A percentile compares a stretch with the other conserved stretches of the same genome.
phyloP scores from a whole-genome alignment of 306 rosid genomes.

The Cercis canadensis region DNA sequence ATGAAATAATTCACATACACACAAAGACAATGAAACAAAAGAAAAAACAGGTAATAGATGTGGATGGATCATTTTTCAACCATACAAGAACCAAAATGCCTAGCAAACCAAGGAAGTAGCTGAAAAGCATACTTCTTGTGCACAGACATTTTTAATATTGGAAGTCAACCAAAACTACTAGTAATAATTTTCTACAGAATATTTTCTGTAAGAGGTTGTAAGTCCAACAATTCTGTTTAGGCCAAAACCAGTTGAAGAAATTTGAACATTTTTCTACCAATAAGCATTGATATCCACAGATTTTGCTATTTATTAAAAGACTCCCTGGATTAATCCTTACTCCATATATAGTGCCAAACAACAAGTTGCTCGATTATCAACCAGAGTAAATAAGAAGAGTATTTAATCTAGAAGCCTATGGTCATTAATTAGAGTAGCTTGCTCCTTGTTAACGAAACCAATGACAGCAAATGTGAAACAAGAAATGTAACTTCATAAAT shows the following conservation, averaged over 20 bases:
- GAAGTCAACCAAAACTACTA: background rate
- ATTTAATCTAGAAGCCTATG: too few relatives aligned
- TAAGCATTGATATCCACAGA: background rate
- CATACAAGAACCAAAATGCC: background rate
- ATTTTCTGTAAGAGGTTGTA: background rate
- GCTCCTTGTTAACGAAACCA: too few relatives aligned
- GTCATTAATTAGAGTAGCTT: too few relatives aligned
- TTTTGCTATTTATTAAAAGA: background rate
- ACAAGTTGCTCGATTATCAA: too few relatives aligned
- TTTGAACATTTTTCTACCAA: background rate
- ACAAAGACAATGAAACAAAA: background rate
- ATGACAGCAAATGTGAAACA: constrained; percentile 5
- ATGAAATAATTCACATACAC: background rate
- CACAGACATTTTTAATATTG: background rate
- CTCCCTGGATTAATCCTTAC: background rate
- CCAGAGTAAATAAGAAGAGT: too few relatives aligned
- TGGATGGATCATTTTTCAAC: background rate
- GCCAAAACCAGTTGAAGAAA: background rate
- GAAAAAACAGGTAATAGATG: background rate
- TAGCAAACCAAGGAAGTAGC: background rate
- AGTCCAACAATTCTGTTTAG: background rate
- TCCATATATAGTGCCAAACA: too few relatives aligned
- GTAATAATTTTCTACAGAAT: background rate
- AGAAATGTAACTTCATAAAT: too few relatives aligned
- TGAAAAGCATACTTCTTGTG: background rate